Evolutionary conservation across 805 yeast genomes (phyloP), one percentile per base, ranked within the genome.

Genomic region (Yarrowia sp.): DNA sequence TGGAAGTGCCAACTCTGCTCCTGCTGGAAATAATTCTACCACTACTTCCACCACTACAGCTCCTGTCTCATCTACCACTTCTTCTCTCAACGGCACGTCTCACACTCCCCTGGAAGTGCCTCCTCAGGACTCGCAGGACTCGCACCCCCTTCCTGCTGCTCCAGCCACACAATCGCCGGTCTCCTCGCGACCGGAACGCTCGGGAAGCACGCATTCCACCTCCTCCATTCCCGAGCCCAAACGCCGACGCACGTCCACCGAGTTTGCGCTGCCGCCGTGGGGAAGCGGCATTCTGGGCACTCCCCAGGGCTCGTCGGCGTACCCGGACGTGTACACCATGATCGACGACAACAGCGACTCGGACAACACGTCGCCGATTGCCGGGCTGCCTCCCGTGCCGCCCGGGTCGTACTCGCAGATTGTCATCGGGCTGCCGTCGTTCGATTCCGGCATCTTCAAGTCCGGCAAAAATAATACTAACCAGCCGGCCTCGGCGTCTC

Each of bases 151-250:
- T 5, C 65, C 65, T 5, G 65, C 45, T 5, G 52, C 49, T 22
- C 41, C 65, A 1, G 52, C 45, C 15, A 3, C 15, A 8, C 41
- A 15, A 12, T 16, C 49, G 8, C 22, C 35, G n/a, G 58, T 8
- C 7, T 26, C 66, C 10, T 11, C 35, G 2, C 65, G 63, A 8
- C 66, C 66, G 12, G 63, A 64, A 12, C 46, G 68, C n/a, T 40
- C 58, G 4, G 68, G 68, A 50, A 52, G 66, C 52, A 59, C 65
- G 42, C 65, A 59, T 45, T 59, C 65, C 14, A 43, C 40, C 12
- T 32, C 52, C 9, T 59, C 65, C 35, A 59, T 59, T 32, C 65
- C 65, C 22, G 65, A 59, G 22, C 65, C 65, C 52, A 59, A 59
- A 10, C 50, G 65, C 2, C 65, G 52, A 12, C 65, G 65, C n/a